These are phyloP conservation scores for Pseudocercospora ulei DNA, from an alignment of 2,329 filamentous ascomycete genomes.

Conservation along the genomic window DNA sequence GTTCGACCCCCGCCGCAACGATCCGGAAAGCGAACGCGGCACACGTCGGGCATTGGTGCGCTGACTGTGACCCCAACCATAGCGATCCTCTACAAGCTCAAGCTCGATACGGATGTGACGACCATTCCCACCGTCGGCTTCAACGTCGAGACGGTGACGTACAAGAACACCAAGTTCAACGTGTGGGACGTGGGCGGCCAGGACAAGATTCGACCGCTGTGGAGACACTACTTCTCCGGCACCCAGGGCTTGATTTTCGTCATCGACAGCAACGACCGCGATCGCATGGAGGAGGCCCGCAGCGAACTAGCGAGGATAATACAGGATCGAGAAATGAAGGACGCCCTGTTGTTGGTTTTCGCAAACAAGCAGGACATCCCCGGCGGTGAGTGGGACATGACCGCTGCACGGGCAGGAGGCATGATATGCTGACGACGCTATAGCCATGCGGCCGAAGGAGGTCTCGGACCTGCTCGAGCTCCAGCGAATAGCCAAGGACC, in stretches of 20 bases:
- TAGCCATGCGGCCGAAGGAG: slow-evolving; percentile 45
- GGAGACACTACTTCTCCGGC: slow-evolving; percentile 93
- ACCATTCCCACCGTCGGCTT: slow-evolving; percentile 97
- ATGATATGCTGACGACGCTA: slow-evolving; percentile 9
- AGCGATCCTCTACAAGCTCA: slow-evolving; percentile 98
- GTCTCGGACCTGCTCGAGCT: slow-evolving; percentile 43
- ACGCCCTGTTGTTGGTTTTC: slow-evolving; percentile 86
- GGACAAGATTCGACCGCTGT: slow-evolving; percentile 95
- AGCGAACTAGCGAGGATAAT: slow-evolving; percentile 95
- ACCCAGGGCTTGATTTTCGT: slow-evolving; percentile 98
- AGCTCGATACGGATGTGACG: slow-evolving; percentile 97
- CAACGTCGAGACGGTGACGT: slow-evolving; percentile 97
- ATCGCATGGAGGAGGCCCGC: slow-evolving; percentile 82
- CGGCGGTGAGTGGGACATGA: slow-evolving; percentile 51
- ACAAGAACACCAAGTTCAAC: slow-evolving; percentile 99
- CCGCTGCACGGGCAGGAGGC: background rate
- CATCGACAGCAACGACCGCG: slow-evolving; percentile 86
- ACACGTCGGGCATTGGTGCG: background rate
- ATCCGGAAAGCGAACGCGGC: no score
- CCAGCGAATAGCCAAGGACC: slow-evolving; percentile 44
- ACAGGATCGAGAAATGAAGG: slow-evolving; percentile 95
- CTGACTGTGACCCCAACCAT: slow-evolving; percentile 2
- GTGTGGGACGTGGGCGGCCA: slow-evolving; percentile 98
- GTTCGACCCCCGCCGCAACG: slow-evolving; percentile 20
- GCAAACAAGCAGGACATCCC: slow-evolving; percentile 97